phyloP scores from a whole-genome alignment of 108 stramenopile genomes.

The Schizochytrium sp. region DNA sequence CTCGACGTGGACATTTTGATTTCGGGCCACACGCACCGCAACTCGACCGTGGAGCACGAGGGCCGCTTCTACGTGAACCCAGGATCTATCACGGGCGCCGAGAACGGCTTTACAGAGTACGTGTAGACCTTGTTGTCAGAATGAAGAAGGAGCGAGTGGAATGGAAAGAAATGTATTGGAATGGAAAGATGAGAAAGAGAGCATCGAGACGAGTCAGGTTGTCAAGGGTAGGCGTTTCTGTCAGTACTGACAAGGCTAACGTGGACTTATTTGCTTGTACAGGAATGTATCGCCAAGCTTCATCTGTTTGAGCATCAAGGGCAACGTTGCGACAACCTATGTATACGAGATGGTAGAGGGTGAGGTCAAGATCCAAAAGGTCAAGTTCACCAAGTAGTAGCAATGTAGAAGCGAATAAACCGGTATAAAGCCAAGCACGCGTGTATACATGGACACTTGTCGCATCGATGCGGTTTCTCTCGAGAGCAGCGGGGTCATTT shows the following conservation, averaged over 20 bases:
- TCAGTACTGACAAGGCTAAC: background rate
- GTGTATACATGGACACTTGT: background rate
- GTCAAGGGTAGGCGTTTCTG: background rate
- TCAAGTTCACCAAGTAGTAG: background rate
- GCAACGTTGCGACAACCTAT: background rate
- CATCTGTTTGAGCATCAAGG: conserved; percentile 11
- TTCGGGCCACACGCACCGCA: conserved; percentile 84
- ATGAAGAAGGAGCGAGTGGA: background rate
- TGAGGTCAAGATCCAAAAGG: conserved; percentile 7
- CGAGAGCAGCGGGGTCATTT: background rate
- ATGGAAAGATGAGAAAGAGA: background rate
- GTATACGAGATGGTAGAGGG: conserved; percentile 2
- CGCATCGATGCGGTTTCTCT: background rate
- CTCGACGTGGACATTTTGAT: conserved; percentile 86
- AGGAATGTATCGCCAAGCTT: background rate
- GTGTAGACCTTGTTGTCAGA: background rate
- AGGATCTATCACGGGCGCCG: conserved; percentile 44
- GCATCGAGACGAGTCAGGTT: background rate
- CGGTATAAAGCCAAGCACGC: background rate
- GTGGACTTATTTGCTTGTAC: background rate
- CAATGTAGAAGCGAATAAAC: background rate
- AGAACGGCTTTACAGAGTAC: background rate
- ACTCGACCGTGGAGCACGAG: conserved; percentile 71
- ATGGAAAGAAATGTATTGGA: no score
- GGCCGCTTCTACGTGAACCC: conserved; percentile 83